Evolutionary conservation across 345 rosid genomes (phyloP).

Genomic region (Eucalyptus sideroxylon): DNA sequence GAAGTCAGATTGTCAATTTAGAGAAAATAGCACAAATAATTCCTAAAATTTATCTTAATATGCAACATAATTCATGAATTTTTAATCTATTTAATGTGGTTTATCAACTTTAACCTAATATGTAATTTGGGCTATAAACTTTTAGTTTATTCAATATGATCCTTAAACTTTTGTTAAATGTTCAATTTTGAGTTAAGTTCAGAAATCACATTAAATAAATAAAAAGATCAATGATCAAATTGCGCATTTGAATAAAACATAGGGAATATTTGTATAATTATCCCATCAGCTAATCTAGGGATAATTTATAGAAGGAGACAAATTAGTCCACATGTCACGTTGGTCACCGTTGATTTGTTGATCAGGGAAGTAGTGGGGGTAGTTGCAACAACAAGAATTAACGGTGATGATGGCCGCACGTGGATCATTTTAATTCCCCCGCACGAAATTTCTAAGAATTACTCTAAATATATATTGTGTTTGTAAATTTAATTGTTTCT

Average conservation of each 20-base stretch:
- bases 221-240: too few species aligned
- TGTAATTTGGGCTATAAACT: too few species aligned
- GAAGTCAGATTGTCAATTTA: not conserved
- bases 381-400: not conserved
- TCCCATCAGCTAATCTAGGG: not conserved
- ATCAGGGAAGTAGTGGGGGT: not conserved
- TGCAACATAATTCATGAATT: too few species aligned
- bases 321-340: not conserved
- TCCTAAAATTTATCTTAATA: too few species aligned
- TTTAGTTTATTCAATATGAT: too few species aligned
- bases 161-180: too few species aligned
- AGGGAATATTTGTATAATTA: too few species aligned
- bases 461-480: not conserved
- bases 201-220: too few species aligned
- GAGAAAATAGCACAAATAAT: too few species aligned
- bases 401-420: not conserved
- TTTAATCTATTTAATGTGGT: fast-evolving
- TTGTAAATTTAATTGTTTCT: not conserved
- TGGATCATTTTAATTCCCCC: not conserved
- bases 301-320: not conserved
- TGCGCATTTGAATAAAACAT: too few species aligned
- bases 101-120: fast-evolving
- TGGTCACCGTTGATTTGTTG: not conserved
- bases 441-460: not conserved
- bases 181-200: not conserved